Evolutionary conservation across 2,329 filamentous ascomycete genomes (phyloP).

Genomic region (Didymella segeticola): DNA sequence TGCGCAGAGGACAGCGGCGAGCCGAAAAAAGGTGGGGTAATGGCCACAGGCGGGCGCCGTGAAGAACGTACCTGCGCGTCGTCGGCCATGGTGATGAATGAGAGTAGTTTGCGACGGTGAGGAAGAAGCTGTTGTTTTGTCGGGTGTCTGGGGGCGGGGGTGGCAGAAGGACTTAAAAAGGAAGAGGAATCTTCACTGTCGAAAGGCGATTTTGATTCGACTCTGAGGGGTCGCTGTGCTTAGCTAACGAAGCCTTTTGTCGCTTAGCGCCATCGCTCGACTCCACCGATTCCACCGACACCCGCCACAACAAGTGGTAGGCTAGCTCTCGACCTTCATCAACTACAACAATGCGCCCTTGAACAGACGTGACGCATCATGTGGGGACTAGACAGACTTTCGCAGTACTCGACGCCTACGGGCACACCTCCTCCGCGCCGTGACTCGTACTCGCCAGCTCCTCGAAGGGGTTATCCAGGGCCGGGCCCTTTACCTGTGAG

Average conservation of each 20-base stretch:
- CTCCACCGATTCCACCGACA: too few species aligned
- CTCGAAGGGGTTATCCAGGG: constrained; percentile 73
- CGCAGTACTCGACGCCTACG: constrained; percentile 70
- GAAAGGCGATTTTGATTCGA: constrained; percentile 38
- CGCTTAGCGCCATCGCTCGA: too few species aligned
- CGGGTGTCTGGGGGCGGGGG: constrained; percentile 37
- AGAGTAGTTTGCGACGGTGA: constrained; percentile 45
- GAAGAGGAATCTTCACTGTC: constrained; percentile 41
- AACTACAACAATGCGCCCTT: constrained; percentile 2
- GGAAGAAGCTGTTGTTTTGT: constrained; percentile 39
- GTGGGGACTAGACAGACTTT: constrained; percentile 86
- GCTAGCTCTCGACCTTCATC: constrained; percentile 4
- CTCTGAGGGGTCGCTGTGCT: too few species aligned
- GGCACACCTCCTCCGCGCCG: constrained; percentile 67
- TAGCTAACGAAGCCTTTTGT: too few species aligned
- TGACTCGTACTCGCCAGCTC: constrained; percentile 75
- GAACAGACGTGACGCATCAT: constrained; percentile 55
- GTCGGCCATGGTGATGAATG: constrained; percentile 67
- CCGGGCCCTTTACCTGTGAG: constrained; percentile 73
- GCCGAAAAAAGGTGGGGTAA: constrained; percentile 49
- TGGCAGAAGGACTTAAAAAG: constrained; percentile 36
- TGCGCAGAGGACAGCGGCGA: constrained; percentile 40
- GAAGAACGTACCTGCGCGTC: constrained; percentile 66
- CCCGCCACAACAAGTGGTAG: too few species aligned
- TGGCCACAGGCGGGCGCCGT: constrained; percentile 31